Evolutionary conservation across 352 stramenopile species (phyloP).

Genomic region (Pythium scleroteichum): DNA sequence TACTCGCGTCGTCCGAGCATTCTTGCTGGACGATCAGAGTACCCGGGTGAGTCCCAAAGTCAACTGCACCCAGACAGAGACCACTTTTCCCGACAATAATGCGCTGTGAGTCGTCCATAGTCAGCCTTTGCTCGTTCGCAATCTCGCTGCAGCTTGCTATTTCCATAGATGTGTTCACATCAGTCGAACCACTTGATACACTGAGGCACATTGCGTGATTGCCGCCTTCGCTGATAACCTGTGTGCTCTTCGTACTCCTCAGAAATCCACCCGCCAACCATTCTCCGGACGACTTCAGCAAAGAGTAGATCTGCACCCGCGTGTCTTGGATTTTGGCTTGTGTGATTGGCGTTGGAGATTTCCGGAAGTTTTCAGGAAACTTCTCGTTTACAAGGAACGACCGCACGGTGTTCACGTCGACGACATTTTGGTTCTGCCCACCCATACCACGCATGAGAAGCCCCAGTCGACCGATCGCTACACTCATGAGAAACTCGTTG

Average conservation of each 20-base stretch:
- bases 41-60: neutral
- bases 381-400: conserved; percentile 41
- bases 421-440: conserved; percentile 9
- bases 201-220: conserved; percentile 12
- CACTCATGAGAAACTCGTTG: conserved; percentile 17
- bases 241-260: neutral
- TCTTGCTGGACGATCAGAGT: conserved; percentile 13
- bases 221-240: conserved; percentile 4
- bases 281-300: conserved; percentile 10
- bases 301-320: conserved; percentile 6
- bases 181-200: neutral
- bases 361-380: conserved; percentile 26
- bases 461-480: conserved; percentile 5
- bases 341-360: conserved; percentile 19
- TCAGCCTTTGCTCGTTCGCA: conserved; percentile 4
- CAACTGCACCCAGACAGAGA: conserved; percentile 3
- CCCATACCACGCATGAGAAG: conserved; percentile 15
- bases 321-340: conserved; percentile 22
- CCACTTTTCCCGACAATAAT: conserved; percentile 7
- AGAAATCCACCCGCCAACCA: conserved; percentile 17
- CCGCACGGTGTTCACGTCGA: conserved; percentile 20
- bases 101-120: conserved; percentile 8
- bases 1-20: conserved; percentile 16
- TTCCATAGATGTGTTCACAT: conserved; percentile 1
- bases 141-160: neutral